A percentile compares a stretch with the other conserved stretches of the same genome.
Conservation (phyloP, 129 eudicot species). For the Saposhnikovia divaricata region DNA sequence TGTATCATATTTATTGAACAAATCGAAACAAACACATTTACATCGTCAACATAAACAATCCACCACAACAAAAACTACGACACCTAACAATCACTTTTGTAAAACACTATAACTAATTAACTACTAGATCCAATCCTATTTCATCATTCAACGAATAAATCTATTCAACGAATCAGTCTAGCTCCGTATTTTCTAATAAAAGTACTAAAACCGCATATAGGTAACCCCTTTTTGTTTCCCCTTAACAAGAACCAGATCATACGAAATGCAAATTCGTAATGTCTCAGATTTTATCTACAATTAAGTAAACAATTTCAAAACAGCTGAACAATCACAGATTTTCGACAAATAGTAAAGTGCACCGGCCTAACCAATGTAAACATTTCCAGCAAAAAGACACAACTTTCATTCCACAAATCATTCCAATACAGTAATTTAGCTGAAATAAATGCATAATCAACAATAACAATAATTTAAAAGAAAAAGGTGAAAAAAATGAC, state of each 20-base stretch:
- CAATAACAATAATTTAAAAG: not conserved
- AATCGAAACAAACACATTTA: not conserved
- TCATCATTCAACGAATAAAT: too few relatives aligned
- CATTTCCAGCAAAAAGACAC: too few relatives aligned
- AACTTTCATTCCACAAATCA: not conserved
- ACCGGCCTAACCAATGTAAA: not conserved
- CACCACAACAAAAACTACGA: not conserved
- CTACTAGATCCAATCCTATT: not conserved
- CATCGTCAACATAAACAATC: not conserved
- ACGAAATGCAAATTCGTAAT: not conserved
- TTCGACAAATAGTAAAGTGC: not conserved
- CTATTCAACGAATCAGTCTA: too few relatives aligned
- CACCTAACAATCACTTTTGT: not conserved
- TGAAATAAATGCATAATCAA: not conserved
- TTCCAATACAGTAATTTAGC: not conserved
- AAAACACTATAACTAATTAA: not conserved
- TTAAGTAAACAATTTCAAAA: not conserved
- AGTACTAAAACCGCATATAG: not conserved
- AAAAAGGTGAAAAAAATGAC: slow-evolving; percentile 13
- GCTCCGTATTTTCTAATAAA: too few relatives aligned
- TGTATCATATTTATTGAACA: not conserved
- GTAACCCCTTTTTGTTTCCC: not conserved
- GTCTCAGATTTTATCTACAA: not conserved
- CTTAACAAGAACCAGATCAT: not conserved
- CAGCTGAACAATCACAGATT: not conserved